These are phyloP conservation scores for Symbiotaphrina buchneri DNA, from an alignment of 495 filamentous ascomycete genomes.

Conservation along the genomic window DNA sequence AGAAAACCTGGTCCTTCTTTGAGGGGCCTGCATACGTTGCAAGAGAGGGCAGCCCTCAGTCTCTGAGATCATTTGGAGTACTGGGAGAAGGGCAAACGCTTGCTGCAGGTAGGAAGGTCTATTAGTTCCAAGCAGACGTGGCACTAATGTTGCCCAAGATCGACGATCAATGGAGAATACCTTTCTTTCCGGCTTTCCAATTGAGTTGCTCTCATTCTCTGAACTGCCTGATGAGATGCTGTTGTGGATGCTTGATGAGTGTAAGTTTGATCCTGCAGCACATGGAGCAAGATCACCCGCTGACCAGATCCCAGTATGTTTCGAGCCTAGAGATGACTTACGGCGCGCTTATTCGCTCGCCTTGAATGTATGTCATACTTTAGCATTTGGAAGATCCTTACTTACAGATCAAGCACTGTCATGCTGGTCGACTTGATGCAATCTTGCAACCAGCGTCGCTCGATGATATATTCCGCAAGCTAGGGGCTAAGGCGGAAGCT, in stretches of 20 bases:
- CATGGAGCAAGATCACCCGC: too few species aligned
- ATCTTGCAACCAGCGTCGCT: not conserved
- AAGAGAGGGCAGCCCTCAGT: too few species aligned
- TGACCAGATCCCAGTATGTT: conserved; percentile 24
- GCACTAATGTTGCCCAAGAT: too few species aligned
- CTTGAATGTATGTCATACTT: conserved; percentile 21
- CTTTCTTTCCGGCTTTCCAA: conserved; percentile 45
- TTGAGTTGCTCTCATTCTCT: conserved; percentile 28
- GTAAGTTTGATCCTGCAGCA: too few species aligned
- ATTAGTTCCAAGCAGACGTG: too few species aligned
- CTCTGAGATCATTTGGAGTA: too few species aligned
- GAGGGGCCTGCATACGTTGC: too few species aligned
- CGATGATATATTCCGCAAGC: conserved; percentile 6
- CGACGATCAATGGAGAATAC: too few species aligned
- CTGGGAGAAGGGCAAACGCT: too few species aligned
- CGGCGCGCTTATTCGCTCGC: conserved; percentile 38
- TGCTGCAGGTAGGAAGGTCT: too few species aligned
- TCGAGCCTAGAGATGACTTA: conserved; percentile 35
- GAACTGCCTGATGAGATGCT: conserved; percentile 47
- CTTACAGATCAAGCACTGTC: not conserved
- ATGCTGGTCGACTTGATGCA: not conserved
- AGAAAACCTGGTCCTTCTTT: conserved; percentile 48
- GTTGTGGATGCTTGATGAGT: conserved; percentile 47
- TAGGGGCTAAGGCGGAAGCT: conserved; percentile 8
- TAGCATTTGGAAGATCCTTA: not conserved